Evolutionary conservation across 2,329 filamentous ascomycete genomes (phyloP), one percentile per base, ranked within the genome.

Genomic region (Ceratocystis smalleyi): DNA sequence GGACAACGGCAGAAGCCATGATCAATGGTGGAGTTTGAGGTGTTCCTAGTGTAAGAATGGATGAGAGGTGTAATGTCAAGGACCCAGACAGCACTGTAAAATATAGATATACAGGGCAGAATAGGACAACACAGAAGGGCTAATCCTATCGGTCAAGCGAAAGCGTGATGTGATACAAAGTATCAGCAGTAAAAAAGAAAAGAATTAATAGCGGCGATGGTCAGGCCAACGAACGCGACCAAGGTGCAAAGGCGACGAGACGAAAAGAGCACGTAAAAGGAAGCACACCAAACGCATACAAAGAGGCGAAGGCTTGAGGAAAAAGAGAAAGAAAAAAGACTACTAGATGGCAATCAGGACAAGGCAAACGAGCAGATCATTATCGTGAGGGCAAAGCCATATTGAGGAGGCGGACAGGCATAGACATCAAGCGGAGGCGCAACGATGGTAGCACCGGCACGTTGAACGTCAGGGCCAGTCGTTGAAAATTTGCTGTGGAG

Each of bases 1-100:
- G 75, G 64, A 76, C 68, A 68, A 80, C 79, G 67, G 77, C 71
- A 69, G 77, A 73, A 69, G 79, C 76, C 79, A 82, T 82, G 68
- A 43, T 61, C 17, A 7, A 62, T 10, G 12, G 24, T 6, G 6
- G 8, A 35, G n/a, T 8, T 8, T 45, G 30, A 57, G 22, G 43
- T 30, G 43, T n/a, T 43, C 54, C 22, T n/a, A 22, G 19, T 30
- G 24, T 66, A 64, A 68, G 40, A 51, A 57, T 43, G 43, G 35
- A 40, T 54, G 19, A 54, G 24, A 54, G 19, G 12, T 15, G 7
- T 8, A 51, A 30, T 10, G 15, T n/a, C 17, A 47, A 22, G 4
- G 17, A 4, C 17, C 17, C n/a, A 10, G 17, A 47, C 6, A 47
- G 45, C 45, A 47, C 17, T 54, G 49, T 54, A 30, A 24, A 19